Base-by-base conservation (phyloP, 495 filamentous ascomycete genomes). In the Evansstolkia leycettana region DNA sequence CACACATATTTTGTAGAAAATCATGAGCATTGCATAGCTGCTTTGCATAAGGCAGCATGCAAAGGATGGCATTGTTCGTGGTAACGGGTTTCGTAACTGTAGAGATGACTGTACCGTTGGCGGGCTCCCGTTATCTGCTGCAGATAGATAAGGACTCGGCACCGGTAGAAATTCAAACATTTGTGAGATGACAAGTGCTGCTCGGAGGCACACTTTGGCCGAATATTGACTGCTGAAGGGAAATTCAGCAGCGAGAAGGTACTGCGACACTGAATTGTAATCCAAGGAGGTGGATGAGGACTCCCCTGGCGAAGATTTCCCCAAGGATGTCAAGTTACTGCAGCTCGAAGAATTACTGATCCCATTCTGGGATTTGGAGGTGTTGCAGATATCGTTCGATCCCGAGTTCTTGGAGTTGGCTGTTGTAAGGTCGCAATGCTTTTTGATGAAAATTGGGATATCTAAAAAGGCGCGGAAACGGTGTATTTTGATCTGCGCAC, bases 11-110 rank as follows among this genome's bases (percentile, higher is more conserved):
- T 66, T 65, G 44, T 65, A 63, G 38, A 56, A 65, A 1, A 64
- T 48, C 72, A 78, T 78, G 15, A 76, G 58, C 50, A 78, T 58
- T 6, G 72, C 70, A 40, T 78, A 78, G 39, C 68, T 73, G 29
- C 68, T 67, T 43, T 78, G 73, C 72, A 78, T 76, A 7, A 73
- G 60, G 43, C 73, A 78, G 40, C 70, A 75, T 12, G 73, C 70
- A 38, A 76, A 76, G 0, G 69, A 64, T 0, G 73, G 73, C 67
- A 78, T 75, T 12, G 69, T 74, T 18, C 73, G 63, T 2, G 72
- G 70, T 9, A 65, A 43, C 17, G 54, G 55, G 9, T 23, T 23
- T 23, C 9, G 20, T 23, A 9, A 23, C 20, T 23, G 20, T 23
- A 9, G 20, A 9, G 4, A 4, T 23, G 20, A 9, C 20, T 23